Conservation (phyloP, 2,329 filamentous ascomycete genomes). For the Phialocephala subalpina region DNA sequence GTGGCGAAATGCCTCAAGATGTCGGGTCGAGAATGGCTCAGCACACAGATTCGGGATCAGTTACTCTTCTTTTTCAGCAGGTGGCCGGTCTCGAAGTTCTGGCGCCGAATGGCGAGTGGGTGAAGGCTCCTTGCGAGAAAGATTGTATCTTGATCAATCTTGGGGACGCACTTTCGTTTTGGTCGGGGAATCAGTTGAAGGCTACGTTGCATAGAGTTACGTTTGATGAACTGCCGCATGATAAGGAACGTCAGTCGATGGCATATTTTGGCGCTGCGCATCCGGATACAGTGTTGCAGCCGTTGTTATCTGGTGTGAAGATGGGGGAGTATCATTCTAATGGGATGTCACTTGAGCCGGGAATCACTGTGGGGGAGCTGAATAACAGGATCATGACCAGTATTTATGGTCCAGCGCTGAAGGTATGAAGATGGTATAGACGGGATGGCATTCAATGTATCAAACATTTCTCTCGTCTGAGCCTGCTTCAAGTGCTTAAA, state of each 20-base stretch:
- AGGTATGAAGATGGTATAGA: not conserved
- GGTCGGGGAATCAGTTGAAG: constrained; percentile 19
- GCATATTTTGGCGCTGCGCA: constrained; percentile 18
- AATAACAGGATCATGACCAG: constrained; percentile 13
- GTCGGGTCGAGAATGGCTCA: constrained; percentile 9
- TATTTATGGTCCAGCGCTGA: constrained; percentile 16
- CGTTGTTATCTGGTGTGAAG: not conserved
- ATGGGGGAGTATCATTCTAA: constrained; percentile 14
- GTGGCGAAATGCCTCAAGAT: constrained; percentile 1
- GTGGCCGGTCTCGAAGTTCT: constrained; percentile 14
- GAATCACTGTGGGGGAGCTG: constrained; percentile 19
- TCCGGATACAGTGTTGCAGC: constrained; percentile 15
- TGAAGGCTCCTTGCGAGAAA: constrained; percentile 16
- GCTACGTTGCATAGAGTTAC: constrained; percentile 20
- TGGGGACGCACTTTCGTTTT: constrained; percentile 20
- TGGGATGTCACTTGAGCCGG: constrained; percentile 6
- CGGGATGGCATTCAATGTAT: not conserved
- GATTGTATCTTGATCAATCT: constrained; percentile 13
- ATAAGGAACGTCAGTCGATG: constrained; percentile 21
- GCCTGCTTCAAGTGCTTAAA: too few species aligned
- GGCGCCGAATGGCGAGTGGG: constrained; percentile 13
- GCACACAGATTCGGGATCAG: constrained; percentile 19
- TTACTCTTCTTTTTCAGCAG: constrained; percentile 15
- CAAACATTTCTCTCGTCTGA: too few species aligned
- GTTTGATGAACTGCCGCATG: constrained; percentile 12